phyloP scores from a whole-genome alignment of 2,329 filamentous ascomycete genomes.

The Penicillium decumbens region DNA sequence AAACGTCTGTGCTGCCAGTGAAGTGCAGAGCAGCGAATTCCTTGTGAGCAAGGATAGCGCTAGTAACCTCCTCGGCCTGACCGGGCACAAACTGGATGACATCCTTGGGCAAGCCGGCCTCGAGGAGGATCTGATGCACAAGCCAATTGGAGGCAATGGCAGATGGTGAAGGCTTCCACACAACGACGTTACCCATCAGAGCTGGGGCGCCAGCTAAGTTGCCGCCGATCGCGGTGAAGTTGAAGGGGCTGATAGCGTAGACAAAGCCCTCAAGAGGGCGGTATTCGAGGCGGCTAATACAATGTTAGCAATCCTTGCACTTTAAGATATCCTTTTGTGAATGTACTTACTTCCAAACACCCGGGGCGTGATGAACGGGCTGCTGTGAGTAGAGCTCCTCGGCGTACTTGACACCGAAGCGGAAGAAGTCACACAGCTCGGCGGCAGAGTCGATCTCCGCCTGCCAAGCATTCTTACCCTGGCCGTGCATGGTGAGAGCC shows the following conservation, averaged over 20 bases:
- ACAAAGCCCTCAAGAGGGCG: conserved; percentile 90
- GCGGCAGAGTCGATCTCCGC: conserved; percentile 97
- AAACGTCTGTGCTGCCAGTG: conserved; percentile 87
- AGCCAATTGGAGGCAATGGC: conserved; percentile 90
- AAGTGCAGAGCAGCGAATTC: conserved; percentile 91
- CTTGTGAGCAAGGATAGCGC: conserved; percentile 67
- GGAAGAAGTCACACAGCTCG: conserved; percentile 85
- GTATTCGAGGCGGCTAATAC: conserved; percentile 67
- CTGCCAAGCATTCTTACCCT: conserved; percentile 98
- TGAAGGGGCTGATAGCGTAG: conserved; percentile 91
- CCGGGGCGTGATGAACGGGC: conserved; percentile 73
- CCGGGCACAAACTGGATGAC: conserved; percentile 94
- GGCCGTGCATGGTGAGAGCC: conserved; percentile 91
- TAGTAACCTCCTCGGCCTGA: conserved; percentile 77
- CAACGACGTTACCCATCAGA: conserved; percentile 85
- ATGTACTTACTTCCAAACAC: conserved; percentile 70
- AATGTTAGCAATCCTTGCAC: conserved; percentile 2
- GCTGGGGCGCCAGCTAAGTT: conserved; percentile 81
- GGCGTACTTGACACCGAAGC: conserved; percentile 87
- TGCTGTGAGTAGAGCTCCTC: conserved; percentile 87
- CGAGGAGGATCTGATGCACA: conserved; percentile 81
- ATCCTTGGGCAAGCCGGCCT: conserved; percentile 81
- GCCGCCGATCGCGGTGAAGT: conserved; percentile 91
- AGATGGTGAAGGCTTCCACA: conserved; percentile 93
- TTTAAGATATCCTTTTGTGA: background rate